Percentiles rank a stretch among this genome's conserved stretches.
Conservation (phyloP, 2,329 filamentous ascomycete species). For the Trichophyton simii region DNA sequence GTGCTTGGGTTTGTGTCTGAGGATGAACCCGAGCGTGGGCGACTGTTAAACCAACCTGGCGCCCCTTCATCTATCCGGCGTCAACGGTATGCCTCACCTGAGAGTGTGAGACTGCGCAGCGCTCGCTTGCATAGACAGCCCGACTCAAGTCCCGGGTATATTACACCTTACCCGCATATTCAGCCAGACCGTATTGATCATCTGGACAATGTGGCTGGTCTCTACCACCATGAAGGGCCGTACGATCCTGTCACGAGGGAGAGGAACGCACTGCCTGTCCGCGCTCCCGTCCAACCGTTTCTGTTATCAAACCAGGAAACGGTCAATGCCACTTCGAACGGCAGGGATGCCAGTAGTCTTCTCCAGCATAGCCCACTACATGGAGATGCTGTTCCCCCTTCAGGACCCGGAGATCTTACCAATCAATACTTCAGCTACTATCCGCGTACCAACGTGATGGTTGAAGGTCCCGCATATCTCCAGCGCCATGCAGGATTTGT, state of each 20-base stretch:
- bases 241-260: slow-evolving; percentile 71
- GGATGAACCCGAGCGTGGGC: background rate
- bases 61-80: background rate
- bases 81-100: background rate
- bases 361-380: slow-evolving; percentile 64
- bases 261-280: slow-evolving; percentile 52
- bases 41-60: background rate
- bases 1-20: too few relatives aligned
- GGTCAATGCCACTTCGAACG: slow-evolving; percentile 63
- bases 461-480: slow-evolving; percentile 53
- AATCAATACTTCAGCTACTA: slow-evolving; percentile 65
- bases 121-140: too few relatives aligned
- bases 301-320: slow-evolving; percentile 61
- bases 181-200: slow-evolving; percentile 65
- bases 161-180: slow-evolving; percentile 28
- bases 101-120: background rate
- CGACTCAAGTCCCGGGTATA: background rate
- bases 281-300: slow-evolving; percentile 66
- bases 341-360: slow-evolving; percentile 64
- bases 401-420: slow-evolving; percentile 54
- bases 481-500: slow-evolving; percentile 63
- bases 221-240: slow-evolving; percentile 84
- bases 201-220: slow-evolving; percentile 34
- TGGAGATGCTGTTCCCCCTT: slow-evolving; percentile 64
- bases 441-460: slow-evolving; percentile 78